Evolutionary conservation across 2,329 filamentous ascomycete genomes (phyloP), one percentile per base, ranked within the genome.

Genomic region (Fusarium hainanense): DNA sequence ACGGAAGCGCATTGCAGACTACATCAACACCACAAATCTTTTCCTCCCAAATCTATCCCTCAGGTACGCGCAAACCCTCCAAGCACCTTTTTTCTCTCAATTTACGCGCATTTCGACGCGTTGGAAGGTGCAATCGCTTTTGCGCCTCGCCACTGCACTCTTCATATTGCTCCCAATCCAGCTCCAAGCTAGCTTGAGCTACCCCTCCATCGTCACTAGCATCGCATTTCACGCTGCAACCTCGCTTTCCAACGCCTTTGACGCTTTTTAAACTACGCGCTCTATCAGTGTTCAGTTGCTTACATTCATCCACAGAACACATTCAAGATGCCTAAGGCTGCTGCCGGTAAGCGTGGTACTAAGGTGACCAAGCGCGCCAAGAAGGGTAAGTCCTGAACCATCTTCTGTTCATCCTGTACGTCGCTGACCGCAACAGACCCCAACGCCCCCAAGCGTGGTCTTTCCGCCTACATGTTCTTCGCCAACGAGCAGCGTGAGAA

Each of bases 401-500:
- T 30, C 37, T 25, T n/a, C 32, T 23, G 20, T 9, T 9, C 18
- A 23, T 13, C 37, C 21, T 23, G 34, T 18, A 37, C 10, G 34
- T 37, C 34, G 40, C 60, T 71, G 44, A 71, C 34, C 30, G 13
- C 13, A 18, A 11, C 77, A 97, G 94, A 98, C 84, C 94, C 94
- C 83, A 98, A 98, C 85, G 95, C 94, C 66, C 96, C 96, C 82
- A 99, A 98, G 94, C 94, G 96, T 84, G 96, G 95, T 87, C 93
- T 99, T 52, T 98, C 96, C 56, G 96, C 96, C 71, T 99, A 99
- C 90, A 99, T 99, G 96, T 98, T 98, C 92, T 99, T 98, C 82
- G 96, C 96, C 89, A 98, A 98, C 80, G 96, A 98, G 85, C 93
- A 98, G 85, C 94, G 96, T 77, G 95, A 98, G 81, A 97, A 96